Conservation (phyloP, 208 protist genomes). For the Leishmania mexicana region DNA sequence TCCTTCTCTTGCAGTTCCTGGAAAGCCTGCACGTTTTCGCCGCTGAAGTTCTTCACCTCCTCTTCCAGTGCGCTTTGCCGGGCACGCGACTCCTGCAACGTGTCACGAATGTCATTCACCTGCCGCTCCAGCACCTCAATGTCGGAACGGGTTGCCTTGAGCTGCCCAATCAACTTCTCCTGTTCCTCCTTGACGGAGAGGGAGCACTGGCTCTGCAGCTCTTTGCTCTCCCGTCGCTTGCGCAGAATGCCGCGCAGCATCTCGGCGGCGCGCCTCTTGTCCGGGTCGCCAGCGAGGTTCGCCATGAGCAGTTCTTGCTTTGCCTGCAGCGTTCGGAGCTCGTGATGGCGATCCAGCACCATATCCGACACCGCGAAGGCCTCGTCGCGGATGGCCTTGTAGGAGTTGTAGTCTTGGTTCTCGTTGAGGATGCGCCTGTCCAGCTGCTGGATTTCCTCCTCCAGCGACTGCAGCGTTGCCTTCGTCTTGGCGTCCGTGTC, state of each 20-base stretch:
- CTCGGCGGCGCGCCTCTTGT: slow-evolving; percentile 77
- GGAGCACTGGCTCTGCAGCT: slow-evolving; percentile 74
- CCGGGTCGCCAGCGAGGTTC: slow-evolving; percentile 71
- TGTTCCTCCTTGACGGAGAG: slow-evolving; percentile 88
- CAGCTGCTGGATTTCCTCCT: slow-evolving; percentile 83
- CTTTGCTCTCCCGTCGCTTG: slow-evolving; percentile 70
- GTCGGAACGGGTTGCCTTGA: slow-evolving; percentile 73
- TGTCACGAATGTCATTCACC: slow-evolving; percentile 77
- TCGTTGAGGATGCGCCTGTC: slow-evolving; percentile 74
- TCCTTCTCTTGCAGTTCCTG: slow-evolving; percentile 87
- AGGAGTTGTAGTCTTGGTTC: slow-evolving; percentile 77
- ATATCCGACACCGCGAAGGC: slow-evolving; percentile 74
- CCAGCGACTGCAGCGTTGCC: slow-evolving; percentile 52
- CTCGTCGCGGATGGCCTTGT: slow-evolving; percentile 75
- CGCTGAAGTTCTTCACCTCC: slow-evolving; percentile 86
- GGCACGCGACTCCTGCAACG: slow-evolving; percentile 67
- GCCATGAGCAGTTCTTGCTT: slow-evolving; percentile 86
- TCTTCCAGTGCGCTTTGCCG: slow-evolving; percentile 76
- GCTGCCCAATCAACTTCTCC: slow-evolving; percentile 78
- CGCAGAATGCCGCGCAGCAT: slow-evolving; percentile 73
- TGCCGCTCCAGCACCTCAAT: slow-evolving; percentile 89
- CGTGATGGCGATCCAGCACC: slow-evolving; percentile 83
- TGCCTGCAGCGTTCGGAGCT: slow-evolving; percentile 78
- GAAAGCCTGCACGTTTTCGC: slow-evolving; percentile 84
- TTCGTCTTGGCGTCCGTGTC: slow-evolving; percentile 77